Evolutionary conservation across 1,284 basidiomycete genomes (phyloP).

Genomic region (Termitomyces sp.): DNA sequence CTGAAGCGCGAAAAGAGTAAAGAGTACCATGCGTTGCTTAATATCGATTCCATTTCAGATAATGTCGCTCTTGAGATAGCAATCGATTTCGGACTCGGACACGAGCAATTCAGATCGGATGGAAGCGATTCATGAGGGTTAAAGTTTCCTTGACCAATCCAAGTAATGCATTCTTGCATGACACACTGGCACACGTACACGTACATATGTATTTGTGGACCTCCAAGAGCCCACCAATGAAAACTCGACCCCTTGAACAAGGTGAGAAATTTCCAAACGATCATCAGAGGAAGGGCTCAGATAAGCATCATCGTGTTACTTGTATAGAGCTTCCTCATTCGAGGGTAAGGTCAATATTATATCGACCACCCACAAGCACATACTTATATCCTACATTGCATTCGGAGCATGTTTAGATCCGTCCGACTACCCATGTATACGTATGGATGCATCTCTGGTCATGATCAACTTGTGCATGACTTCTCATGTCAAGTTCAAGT

Average conservation of each 20-base stretch:
- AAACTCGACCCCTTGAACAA: neutral
- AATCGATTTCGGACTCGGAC: slow-evolving; percentile 5
- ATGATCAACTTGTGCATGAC: neutral
- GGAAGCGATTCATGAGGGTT: slow-evolving; percentile 5
- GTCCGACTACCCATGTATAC: neutral
- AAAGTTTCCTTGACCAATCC: slow-evolving; percentile 13
- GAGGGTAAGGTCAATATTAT: neutral
- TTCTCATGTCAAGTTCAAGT: slow-evolving; percentile 10
- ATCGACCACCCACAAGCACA: neutral
- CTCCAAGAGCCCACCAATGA: slow-evolving; percentile 8
- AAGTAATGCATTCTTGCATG: slow-evolving; percentile 1
- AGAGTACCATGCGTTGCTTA: neutral
- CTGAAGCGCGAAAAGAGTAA: neutral
- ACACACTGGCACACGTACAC: neutral
- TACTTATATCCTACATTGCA: neutral
- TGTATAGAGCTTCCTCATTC: neutral
- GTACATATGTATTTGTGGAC: neutral
- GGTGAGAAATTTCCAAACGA: neutral
- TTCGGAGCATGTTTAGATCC: slow-evolving; percentile 8
- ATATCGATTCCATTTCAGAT: neutral
- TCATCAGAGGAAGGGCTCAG: neutral
- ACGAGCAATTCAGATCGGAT: slow-evolving; percentile 5
- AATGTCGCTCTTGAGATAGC: neutral
- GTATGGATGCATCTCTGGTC: neutral
- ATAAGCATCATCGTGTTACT: neutral